Evolutionary conservation across 108 stramenopile species (phyloP), one percentile per base, ranked within the genome.

Genomic region (Discostella pseudostelligera): DNA sequence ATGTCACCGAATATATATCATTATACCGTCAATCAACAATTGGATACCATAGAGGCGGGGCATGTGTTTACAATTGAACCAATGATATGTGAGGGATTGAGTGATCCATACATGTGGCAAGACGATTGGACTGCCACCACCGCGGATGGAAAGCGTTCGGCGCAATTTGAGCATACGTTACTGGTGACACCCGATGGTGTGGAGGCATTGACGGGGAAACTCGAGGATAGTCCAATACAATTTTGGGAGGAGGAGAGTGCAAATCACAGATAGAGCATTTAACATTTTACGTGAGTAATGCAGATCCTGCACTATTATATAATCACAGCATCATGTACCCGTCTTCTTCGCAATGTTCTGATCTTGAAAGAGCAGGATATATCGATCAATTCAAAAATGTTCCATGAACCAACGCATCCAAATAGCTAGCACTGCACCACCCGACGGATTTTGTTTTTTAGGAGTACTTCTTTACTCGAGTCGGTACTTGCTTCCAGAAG

Each of bases 31-130:
- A 87, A 83, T 71, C 90, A 97, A 67, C 83, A 86, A 8, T 87
- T 86, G 59, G 92, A 90, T 5, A 70, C 83, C 45, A 98, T 99
- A 92, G 79, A 83, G 37, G 60, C 83, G 0, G 99, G 99, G 7
- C 97, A 98, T 79, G 96, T 93, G 12, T 97, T 99, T 83, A 99
- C 99, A n/a, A 99, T 99, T 63, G 99, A 99, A 75, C 99, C 99
- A 2, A 98, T 99, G 98, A 97, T 99, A 65, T 96, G 94, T 58
- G 95, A 97, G 70, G 97, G 97, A n/a, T 44, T 61, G 2, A 45
- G 49, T 7, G 49, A 78, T 53, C 43, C 54, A 40, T 73, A 84
- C 26, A 70, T 83, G 66, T 99, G 99, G 98, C 83, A 88, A 14
- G 99, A 99, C 79, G 89, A 93, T 60, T 99, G 99, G 99, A 99